Evolutionary conservation across 1,284 basidiomycete species (phyloP).

Genomic region (Pseudozyma flocculosa): DNA sequence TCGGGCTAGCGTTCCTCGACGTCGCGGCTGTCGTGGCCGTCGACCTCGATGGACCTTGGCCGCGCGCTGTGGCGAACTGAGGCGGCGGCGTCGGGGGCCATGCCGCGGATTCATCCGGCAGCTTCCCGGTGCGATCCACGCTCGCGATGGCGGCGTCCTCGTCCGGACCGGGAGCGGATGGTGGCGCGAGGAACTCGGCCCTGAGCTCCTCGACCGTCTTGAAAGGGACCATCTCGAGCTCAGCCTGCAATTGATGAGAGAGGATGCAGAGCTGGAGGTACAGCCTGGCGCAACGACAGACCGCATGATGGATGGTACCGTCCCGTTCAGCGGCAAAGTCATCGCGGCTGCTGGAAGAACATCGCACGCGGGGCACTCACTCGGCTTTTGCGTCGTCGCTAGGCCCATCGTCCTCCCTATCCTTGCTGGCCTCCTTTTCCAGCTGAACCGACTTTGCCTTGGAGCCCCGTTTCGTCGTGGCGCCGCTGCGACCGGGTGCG

Average conservation of each 20-base stretch:
- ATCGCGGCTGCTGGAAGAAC: neutral
- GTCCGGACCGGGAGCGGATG: slow-evolving; percentile 7
- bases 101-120: no score
- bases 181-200: slow-evolving; percentile 14
- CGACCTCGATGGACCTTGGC: no score
- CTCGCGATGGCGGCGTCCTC: no score
- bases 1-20: neutral
- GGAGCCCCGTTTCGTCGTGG: neutral
- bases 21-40: no score
- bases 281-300: slow-evolving; percentile 7
- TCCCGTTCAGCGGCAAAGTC: no score
- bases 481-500: slow-evolving; percentile 7
- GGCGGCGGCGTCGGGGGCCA: no score
- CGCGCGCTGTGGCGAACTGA: no score
- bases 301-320: no score
- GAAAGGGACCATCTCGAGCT: slow-evolving; percentile 30
- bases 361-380: neutral
- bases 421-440: slow-evolving; percentile 12
- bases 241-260: slow-evolving; percentile 23
- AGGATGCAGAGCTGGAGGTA: slow-evolving; percentile 32
- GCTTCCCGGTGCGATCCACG: no score
- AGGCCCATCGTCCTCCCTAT: slow-evolving; percentile 7
- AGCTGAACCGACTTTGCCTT: slow-evolving; percentile 11
- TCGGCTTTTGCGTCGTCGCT: slow-evolving; percentile 24
- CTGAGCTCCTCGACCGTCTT: slow-evolving; percentile 19